Percentiles rank a stretch among this genome's conserved stretches.
Evolutionary conservation across 352 stramenopile genomes (phyloP).

Genomic region (Phytophthora cactorum): DNA sequence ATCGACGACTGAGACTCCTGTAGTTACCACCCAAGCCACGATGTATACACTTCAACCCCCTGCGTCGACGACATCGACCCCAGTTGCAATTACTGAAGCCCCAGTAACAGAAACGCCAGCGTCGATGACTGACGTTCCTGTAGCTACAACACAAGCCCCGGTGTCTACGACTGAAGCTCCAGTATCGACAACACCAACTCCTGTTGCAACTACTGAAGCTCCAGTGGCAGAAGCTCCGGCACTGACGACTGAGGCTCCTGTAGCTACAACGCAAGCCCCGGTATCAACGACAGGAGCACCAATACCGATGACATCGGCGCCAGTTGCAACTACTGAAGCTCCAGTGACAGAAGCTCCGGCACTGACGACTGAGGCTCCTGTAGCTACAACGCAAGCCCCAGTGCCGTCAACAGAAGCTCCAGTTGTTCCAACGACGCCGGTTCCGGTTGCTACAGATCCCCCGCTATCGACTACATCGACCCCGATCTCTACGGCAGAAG

Average conservation of each 20-base stretch:
- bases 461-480: not conserved
- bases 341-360: constrained; percentile 2
- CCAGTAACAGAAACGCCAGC: constrained; percentile 5
- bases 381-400: not conserved
- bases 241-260: not conserved
- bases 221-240: constrained; percentile 1
- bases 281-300: constrained; percentile 1
- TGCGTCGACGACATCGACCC: not conserved
- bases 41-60: not conserved
- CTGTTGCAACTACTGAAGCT: not conserved
- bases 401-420: not conserved
- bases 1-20: not conserved
- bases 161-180: not conserved
- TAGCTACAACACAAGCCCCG: constrained; percentile 2
- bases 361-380: constrained; percentile 1
- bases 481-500: not conserved
- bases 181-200: not conserved
- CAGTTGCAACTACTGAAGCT: not conserved
- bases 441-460: constrained; percentile 1
- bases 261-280: constrained; percentile 2
- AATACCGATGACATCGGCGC: not conserved
- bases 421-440: not conserved
- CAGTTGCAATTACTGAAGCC: constrained; percentile 1
- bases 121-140: not conserved
- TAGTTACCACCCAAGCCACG: not conserved